Evolutionary conservation across 352 stramenopile species (phyloP).

Genomic region (Halophytophthora batemanensis): DNA sequence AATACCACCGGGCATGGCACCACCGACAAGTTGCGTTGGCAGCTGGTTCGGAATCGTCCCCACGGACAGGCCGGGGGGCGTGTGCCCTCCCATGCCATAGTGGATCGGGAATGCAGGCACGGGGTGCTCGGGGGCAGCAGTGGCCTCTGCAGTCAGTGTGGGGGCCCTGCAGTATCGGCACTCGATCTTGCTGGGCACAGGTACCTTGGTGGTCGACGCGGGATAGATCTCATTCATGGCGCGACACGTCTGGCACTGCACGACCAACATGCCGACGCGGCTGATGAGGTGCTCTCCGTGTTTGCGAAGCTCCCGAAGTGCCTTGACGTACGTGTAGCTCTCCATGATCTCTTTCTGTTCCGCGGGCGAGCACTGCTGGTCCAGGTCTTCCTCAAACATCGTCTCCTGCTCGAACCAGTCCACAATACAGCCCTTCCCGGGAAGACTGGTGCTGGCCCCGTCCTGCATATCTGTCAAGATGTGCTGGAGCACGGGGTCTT

Average conservation of each 20-base stretch:
- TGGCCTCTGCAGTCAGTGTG: slow-evolving; percentile 38
- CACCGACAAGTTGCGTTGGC: no score
- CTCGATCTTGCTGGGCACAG: slow-evolving; percentile 57
- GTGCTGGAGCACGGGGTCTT: slow-evolving; percentile 48
- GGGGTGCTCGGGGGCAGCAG: slow-evolving; percentile 18
- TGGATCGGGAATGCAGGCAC: slow-evolving; percentile 15
- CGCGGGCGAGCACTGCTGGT: slow-evolving; percentile 64
- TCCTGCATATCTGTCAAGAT: slow-evolving; percentile 47
- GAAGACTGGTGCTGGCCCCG: slow-evolving; percentile 13
- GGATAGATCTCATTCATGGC: slow-evolving; percentile 66
- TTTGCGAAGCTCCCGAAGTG: slow-evolving; percentile 44
- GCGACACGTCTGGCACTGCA: slow-evolving; percentile 54
- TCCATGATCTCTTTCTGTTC: slow-evolving; percentile 80
- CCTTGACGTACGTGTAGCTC: slow-evolving; percentile 68
- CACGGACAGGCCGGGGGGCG: slow-evolving; percentile 3
- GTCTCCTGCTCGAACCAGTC: slow-evolving; percentile 89
- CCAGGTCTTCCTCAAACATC: slow-evolving; percentile 87
- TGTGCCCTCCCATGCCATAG: slow-evolving; percentile 12
- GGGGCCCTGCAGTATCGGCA: slow-evolving; percentile 59
- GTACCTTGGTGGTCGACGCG: slow-evolving; percentile 49
- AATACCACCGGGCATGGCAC: no score
- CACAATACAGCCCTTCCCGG: slow-evolving; percentile 48
- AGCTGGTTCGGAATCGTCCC: no score
- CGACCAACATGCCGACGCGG: slow-evolving; percentile 47
- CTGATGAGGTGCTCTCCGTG: slow-evolving; percentile 31